A percentile compares a stretch with the other conserved stretches of the same genome.
These are phyloP conservation scores for Pyrenochaeta sp. DNA, from an alignment of 2,329 filamentous ascomycete species.

Conservation along the genomic window DNA sequence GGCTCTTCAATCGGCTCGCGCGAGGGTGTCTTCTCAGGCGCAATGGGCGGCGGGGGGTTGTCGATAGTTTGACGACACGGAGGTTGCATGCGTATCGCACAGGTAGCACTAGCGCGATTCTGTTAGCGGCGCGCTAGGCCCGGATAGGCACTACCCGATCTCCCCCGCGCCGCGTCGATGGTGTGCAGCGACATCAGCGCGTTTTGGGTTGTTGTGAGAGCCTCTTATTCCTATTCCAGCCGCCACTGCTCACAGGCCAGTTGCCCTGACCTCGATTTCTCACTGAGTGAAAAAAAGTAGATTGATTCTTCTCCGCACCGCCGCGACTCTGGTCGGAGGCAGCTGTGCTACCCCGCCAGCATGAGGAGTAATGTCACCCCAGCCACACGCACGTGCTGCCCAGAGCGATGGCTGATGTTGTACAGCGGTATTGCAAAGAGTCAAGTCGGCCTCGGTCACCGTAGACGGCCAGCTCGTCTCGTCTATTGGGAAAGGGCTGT, in stretches of 20 bases:
- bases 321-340: too few species aligned
- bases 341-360: slow-evolving; percentile 18
- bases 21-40: slow-evolving; percentile 27
- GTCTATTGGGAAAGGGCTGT: slow-evolving; percentile 85
- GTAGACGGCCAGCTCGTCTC: slow-evolving; percentile 92
- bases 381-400: slow-evolving; percentile 15
- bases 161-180: slow-evolving; percentile 19
- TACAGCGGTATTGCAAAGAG: slow-evolving; percentile 87
- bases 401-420: slow-evolving; percentile 33
- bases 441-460: slow-evolving; percentile 93
- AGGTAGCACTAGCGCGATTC: slow-evolving; percentile 32
- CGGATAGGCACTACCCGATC: slow-evolving; percentile 5
- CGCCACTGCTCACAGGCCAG: neutral
- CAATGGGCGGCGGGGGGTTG: slow-evolving; percentile 24
- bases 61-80: slow-evolving; percentile 29
- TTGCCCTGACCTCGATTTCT: too few species aligned
- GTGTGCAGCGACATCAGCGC: slow-evolving; percentile 15
- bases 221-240: slow-evolving; percentile 9
- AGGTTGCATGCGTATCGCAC: slow-evolving; percentile 34
- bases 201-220: slow-evolving; percentile 6
- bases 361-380: slow-evolving; percentile 31
- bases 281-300: too few species aligned
- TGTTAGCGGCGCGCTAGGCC: slow-evolving; percentile 7
- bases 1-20: slow-evolving; percentile 19
- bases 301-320: too few species aligned